Evolutionary conservation across 164 flowering plant species (phyloP).

Genomic region (Hamamelis virginiana): DNA sequence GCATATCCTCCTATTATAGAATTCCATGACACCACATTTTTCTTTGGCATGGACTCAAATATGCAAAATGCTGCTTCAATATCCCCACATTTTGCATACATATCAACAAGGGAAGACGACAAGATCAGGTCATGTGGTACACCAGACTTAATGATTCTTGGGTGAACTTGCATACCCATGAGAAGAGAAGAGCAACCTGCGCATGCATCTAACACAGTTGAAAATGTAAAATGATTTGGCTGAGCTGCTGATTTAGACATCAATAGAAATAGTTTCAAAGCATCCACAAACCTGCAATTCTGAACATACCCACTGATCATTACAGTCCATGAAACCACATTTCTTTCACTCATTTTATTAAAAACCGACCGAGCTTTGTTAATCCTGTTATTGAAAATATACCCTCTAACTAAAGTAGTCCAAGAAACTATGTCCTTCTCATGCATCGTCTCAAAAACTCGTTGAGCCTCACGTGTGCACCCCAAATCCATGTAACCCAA

Average conservation of each 20-base stretch:
- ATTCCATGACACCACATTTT: constrained; percentile 57
- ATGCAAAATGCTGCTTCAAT: constrained; percentile 34
- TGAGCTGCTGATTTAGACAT: constrained; percentile 37
- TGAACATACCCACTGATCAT: constrained; percentile 61
- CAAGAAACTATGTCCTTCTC: constrained; percentile 48
- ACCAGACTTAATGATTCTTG: constrained; percentile 36
- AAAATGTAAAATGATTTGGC: constrained; percentile 44
- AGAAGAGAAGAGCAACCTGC: constrained; percentile 47
- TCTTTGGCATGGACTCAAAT: constrained; percentile 35
- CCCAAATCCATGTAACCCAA: constrained; percentile 55
- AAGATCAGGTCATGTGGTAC: constrained; percentile 35
- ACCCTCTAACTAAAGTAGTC: constrained; percentile 58
- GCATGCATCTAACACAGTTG: constrained; percentile 48
- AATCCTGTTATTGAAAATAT: constrained; percentile 33
- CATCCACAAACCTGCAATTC: constrained; percentile 31
- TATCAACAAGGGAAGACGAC: constrained; percentile 47
- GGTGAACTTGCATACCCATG: constrained; percentile 49
- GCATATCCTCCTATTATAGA: constrained; percentile 60
- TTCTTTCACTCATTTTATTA: constrained; percentile 37
- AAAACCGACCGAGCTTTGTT: constrained; percentile 40
- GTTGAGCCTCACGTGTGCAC: constrained; percentile 27
- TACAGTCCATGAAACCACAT: constrained; percentile 63
- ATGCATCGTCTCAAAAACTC: constrained; percentile 45
- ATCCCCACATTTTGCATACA: constrained; percentile 63
- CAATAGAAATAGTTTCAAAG: constrained; percentile 34